These are phyloP conservation scores for Xylariaceae sp. DNA, from an alignment of 2,329 filamentous ascomycete genomes.

Conservation along the genomic window DNA sequence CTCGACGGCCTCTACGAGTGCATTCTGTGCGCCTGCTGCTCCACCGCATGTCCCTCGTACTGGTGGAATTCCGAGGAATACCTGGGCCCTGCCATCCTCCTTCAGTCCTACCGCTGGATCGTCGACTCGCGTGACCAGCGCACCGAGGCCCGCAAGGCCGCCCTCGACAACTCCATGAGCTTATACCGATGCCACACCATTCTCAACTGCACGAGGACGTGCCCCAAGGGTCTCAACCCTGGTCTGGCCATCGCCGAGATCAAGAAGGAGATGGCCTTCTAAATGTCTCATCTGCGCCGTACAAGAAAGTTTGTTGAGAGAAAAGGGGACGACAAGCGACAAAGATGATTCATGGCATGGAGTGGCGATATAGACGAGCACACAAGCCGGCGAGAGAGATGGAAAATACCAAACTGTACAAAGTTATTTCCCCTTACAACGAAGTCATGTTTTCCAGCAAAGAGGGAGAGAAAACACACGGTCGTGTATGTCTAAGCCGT, in stretches of 20 bases:
- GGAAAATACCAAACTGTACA: too few species aligned
- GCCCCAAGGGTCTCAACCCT: slow-evolving; percentile 97
- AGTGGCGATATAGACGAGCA: too few species aligned
- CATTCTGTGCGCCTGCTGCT: slow-evolving; percentile 99
- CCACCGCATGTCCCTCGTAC: slow-evolving; percentile 98
- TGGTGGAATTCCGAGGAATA: slow-evolving; percentile 99
- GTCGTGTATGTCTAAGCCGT: too few species aligned
- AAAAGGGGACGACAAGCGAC: too few species aligned
- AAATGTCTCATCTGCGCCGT: slow-evolving; percentile 6
- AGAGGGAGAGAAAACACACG: neutral
- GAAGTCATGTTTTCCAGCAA: too few species aligned
- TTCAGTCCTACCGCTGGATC: slow-evolving; percentile 98
- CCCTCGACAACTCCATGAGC: slow-evolving; percentile 97
- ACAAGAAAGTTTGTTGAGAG: too few species aligned
- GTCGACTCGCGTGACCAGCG: slow-evolving; percentile 92
- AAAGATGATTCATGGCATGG: too few species aligned
- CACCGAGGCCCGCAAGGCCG: slow-evolving; percentile 81
- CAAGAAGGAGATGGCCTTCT: slow-evolving; percentile 89
- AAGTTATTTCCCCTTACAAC: too few species aligned
- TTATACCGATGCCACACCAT: slow-evolving; percentile 99
- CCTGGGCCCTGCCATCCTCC: slow-evolving; percentile 90
- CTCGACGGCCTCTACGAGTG: slow-evolving; percentile 98
- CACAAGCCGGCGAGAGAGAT: too few species aligned
- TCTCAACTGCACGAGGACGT: slow-evolving; percentile 96
- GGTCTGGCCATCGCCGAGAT: slow-evolving; percentile 94